phyloP scores from a whole-genome alignment of 1,284 basidiomycete genomes.

The Kalmanozyma brasiliensis region DNA sequence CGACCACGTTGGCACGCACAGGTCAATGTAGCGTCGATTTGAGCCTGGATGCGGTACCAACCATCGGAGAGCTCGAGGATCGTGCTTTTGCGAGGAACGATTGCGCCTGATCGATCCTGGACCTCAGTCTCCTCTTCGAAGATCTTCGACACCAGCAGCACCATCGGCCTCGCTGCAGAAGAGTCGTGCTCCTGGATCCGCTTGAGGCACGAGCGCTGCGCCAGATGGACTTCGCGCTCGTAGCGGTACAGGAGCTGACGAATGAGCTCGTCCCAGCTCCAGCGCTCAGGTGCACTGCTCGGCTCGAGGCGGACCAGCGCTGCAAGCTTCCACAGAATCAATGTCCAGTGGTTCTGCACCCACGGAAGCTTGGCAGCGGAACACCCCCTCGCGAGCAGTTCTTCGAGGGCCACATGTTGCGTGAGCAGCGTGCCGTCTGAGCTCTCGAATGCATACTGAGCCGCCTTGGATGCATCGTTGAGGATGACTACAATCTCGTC shows the following conservation, averaged over 20 bases:
- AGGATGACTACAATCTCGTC: constrained; percentile 55
- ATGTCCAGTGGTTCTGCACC: constrained; percentile 89
- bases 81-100: constrained; percentile 6
- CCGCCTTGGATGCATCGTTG: constrained; percentile 33
- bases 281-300: constrained; percentile 26
- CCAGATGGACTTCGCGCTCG: constrained; percentile 84
- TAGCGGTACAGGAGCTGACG: constrained; percentile 89
- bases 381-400: constrained; percentile 45
- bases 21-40: constrained; percentile 78
- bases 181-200: constrained; percentile 81
- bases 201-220: constrained; percentile 82
- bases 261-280: constrained; percentile 71
- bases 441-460: constrained; percentile 51
- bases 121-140: constrained; percentile 55
- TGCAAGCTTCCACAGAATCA: constrained; percentile 94
- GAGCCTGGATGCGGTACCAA: constrained; percentile 88
- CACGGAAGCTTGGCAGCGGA: constrained; percentile 77
- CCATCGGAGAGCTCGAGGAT: constrained; percentile 89
- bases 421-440: constrained; percentile 25
- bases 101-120: constrained; percentile 12
- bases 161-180: constrained; percentile 78
- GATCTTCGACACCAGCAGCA: constrained; percentile 84
- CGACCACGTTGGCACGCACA: constrained; percentile 77
- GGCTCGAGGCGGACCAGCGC: constrained; percentile 78
- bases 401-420: constrained; percentile 39